Percentiles rank a stretch among this genome's conserved stretches.
These are phyloP conservation scores for Angomonas ambiguus DNA, from an alignment of 208 protist genomes.

Conservation along the genomic window DNA sequence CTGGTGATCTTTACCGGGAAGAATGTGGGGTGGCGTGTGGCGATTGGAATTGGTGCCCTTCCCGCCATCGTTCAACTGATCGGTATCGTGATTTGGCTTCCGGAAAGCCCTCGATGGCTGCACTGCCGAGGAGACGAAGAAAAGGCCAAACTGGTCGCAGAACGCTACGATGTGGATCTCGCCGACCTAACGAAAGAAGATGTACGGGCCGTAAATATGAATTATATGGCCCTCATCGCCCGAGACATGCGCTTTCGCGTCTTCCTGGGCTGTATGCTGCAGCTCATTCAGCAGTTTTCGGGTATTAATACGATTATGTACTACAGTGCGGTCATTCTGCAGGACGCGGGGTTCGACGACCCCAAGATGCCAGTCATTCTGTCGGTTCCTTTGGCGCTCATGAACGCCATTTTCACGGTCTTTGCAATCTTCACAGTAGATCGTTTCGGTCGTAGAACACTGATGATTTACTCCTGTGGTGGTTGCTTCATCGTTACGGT, in stretches of 20 bases:
- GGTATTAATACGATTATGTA: slow-evolving; percentile 94
- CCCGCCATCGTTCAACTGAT: slow-evolving; percentile 83
- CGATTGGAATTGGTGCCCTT: slow-evolving; percentile 73
- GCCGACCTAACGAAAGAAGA: slow-evolving; percentile 37
- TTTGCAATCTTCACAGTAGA: slow-evolving; percentile 82
- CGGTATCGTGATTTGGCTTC: slow-evolving; percentile 73
- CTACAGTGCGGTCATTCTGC: slow-evolving; percentile 88
- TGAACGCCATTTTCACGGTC: slow-evolving; percentile 84
- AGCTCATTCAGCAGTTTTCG: slow-evolving; percentile 90
- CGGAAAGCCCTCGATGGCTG: slow-evolving; percentile 87
- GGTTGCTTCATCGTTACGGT: slow-evolving; percentile 61
- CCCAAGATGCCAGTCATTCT: slow-evolving; percentile 75
- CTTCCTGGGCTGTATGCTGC: slow-evolving; percentile 74
- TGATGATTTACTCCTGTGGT: slow-evolving; percentile 66
- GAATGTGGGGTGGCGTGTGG: slow-evolving; percentile 88
- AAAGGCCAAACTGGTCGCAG: slow-evolving; percentile 42
- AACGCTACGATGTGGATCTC: slow-evolving; percentile 62
- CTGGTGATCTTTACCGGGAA: slow-evolving; percentile 65
- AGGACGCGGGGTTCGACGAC: slow-evolving; percentile 73
- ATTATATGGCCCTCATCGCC: slow-evolving; percentile 51
- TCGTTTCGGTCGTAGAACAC: slow-evolving; percentile 56
- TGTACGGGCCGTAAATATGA: slow-evolving; percentile 32
- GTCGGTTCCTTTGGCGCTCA: slow-evolving; percentile 80
- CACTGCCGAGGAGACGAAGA: slow-evolving; percentile 42
- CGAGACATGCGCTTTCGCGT: slow-evolving; percentile 65